Percentiles rank a stretch among this genome's conserved stretches.
Evolutionary conservation across 768 basidiomycete species (phyloP).

Genomic region (Trametes cingulata): DNA sequence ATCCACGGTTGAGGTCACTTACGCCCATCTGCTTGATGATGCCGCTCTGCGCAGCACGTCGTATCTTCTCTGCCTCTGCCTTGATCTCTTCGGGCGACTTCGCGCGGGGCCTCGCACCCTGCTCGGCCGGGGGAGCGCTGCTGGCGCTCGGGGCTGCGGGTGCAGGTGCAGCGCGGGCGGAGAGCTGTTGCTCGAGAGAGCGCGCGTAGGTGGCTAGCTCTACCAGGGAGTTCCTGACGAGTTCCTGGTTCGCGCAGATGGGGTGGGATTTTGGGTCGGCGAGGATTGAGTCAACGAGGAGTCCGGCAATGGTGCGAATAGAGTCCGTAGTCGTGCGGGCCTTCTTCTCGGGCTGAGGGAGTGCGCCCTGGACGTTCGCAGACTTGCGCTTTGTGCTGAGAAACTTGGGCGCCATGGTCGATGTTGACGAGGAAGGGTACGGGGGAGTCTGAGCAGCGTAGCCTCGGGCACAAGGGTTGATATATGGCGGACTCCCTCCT

Average conservation of each 20-base stretch:
- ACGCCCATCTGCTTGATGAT: slow-evolving; percentile 52
- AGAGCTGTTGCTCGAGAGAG: slow-evolving; percentile 29
- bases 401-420: background rate
- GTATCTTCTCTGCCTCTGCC: slow-evolving; percentile 41
- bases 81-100: slow-evolving; percentile 32
- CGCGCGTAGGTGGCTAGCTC: slow-evolving; percentile 35
- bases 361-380: background rate
- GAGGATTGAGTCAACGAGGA: background rate
- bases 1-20: slow-evolving; percentile 8
- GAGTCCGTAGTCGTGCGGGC: background rate
- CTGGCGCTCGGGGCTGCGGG: background rate
- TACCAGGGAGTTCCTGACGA: slow-evolving; percentile 27
- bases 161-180: background rate
- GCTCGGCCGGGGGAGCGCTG: background rate
- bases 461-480: too few species aligned
- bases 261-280: background rate
- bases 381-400: slow-evolving; percentile 11
- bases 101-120: background rate
- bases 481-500: too few species aligned
- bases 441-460: too few species aligned
- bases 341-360: background rate
- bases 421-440: background rate
- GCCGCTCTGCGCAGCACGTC: slow-evolving; percentile 44
- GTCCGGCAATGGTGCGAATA: background rate
- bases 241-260: slow-evolving; percentile 31